A percentile compares a stretch with the other conserved stretches of the same genome.
phyloP scores from a whole-genome alignment of 331 rosid species.

The Cydonia oblonga region DNA sequence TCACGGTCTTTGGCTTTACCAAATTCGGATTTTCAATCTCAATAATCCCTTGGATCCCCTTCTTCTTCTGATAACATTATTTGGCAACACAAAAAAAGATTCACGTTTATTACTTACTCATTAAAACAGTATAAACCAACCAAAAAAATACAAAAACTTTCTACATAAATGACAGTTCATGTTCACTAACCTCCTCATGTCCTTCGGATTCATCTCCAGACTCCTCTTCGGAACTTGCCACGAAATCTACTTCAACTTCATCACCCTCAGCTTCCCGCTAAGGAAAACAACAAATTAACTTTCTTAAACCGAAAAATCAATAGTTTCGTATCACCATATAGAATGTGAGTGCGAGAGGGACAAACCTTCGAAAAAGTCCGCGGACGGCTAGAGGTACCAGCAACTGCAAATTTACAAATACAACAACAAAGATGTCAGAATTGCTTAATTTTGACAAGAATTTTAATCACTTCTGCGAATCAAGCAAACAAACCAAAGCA shows the following conservation, averaged over 20 bases:
- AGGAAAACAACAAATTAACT: background rate
- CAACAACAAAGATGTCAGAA: background rate
- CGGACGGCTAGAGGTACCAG: constrained; percentile 50
- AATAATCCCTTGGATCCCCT: constrained; percentile 49
- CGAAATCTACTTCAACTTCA: constrained; percentile 33
- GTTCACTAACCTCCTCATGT: constrained; percentile 34
- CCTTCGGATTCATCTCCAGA: constrained; percentile 42
- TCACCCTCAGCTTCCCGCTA: constrained; percentile 30
- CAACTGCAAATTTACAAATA: constrained; percentile 28
- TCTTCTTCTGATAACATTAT: constrained; percentile 40
- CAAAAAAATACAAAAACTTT: background rate
- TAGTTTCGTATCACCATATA: background rate
- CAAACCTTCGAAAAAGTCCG: constrained; percentile 41
- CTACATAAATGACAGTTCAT: background rate
- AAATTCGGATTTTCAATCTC: constrained; percentile 68
- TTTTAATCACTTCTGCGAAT: background rate
- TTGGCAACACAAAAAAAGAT: background rate
- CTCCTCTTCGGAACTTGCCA: constrained; percentile 34
- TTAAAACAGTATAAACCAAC: background rate
- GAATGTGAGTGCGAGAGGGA: background rate
- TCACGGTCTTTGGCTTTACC: constrained; percentile 39
- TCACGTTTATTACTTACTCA: too few relatives aligned
- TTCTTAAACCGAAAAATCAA: background rate
- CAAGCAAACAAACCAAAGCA: background rate
- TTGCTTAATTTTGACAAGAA: background rate